Evolutionary conservation across 495 filamentous ascomycete genomes (phyloP).

Genomic region (Aspergillus saccharolyticus): DNA sequence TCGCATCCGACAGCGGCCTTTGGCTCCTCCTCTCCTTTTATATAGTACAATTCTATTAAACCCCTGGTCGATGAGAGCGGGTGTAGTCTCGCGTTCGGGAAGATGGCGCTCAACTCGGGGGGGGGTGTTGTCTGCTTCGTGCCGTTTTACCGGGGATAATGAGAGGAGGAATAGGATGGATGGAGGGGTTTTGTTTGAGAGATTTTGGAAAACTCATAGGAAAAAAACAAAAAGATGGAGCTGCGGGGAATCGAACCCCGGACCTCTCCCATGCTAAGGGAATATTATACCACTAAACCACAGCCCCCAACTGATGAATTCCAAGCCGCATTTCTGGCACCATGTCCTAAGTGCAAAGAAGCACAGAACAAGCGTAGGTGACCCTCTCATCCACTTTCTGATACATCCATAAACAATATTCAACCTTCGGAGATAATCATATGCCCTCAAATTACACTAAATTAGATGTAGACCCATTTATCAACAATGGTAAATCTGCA

Average conservation of each 20-base stretch:
- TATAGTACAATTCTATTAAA: too few species aligned
- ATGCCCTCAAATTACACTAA: too few species aligned
- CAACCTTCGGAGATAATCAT: too few species aligned
- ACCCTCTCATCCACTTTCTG: too few species aligned
- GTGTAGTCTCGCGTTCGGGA: constrained; percentile 46
- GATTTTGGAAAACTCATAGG: too few species aligned
- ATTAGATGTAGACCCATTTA: too few species aligned
- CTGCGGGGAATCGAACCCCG: constrained; percentile 51
- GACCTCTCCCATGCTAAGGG: constrained; percentile 46
- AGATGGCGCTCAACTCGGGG: constrained; percentile 49
- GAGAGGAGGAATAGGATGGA: neutral
- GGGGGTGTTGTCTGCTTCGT: constrained; percentile 35
- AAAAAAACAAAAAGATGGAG: constrained; percentile 22
- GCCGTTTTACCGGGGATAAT: constrained; percentile 49
- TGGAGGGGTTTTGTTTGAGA: neutral
- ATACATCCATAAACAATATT: too few species aligned
- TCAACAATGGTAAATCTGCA: too few species aligned
- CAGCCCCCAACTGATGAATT: too few species aligned
- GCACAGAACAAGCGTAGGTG: too few species aligned
- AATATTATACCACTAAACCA: constrained; percentile 37
- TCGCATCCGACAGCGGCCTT: constrained; percentile 46
- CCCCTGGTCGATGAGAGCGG: constrained; percentile 50
- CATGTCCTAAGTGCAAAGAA: too few species aligned
- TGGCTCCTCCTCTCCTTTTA: constrained; percentile 56
- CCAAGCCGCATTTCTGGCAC: too few species aligned